Evolutionary conservation across 345 rosid species (phyloP), one percentile per base, ranked within the genome.

Genomic region (Kandelia obovata): DNA sequence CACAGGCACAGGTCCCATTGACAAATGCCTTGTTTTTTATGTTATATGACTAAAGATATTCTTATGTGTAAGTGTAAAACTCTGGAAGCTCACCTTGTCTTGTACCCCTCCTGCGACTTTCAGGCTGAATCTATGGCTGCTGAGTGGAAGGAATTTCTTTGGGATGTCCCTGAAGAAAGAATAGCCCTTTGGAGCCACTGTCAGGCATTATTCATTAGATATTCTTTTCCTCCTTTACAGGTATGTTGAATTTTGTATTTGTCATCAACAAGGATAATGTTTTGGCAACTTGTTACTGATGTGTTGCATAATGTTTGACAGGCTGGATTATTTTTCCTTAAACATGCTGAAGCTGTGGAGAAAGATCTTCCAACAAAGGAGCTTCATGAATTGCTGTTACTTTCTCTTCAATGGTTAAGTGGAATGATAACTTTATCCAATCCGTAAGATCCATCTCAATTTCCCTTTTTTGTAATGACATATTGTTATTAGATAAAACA

Each of bases 81-180:
- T 59, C 60, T 69, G 47, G 35, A 67, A 15, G 56, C 6, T 56
- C 20, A 66, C 65, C 47, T 67, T 61, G 26, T 71, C 56, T 31
- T 64, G 27, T 20, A 53, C 5, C 47, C 10, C 43, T 37, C 58
- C 34, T 26, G 66, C 20, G n/a, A 73, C 60, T 62, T 83, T 70
- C 79, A 95, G 99, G 99, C 96, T 65, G 99, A 95, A 82, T 88
- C 98, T 69, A 86, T 95, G 98, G 98, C 90, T 70, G 95, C 92
- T 43, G 99, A 92, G 84, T 95, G 99, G 99, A 92, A 89, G 80
- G 97, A 92, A 78, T 95, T 95, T 82, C 99, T 95, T 56, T 95
- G 99, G 99, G 99, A 95, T 86, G 97, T 95, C 75, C 94, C 94
- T 49, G 99, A 95, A 83, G 99, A 95, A 82, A 90, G 98, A 85